Evolutionary conservation across 345 rosid species (phyloP).

Genomic region (Brassica incana): DNA sequence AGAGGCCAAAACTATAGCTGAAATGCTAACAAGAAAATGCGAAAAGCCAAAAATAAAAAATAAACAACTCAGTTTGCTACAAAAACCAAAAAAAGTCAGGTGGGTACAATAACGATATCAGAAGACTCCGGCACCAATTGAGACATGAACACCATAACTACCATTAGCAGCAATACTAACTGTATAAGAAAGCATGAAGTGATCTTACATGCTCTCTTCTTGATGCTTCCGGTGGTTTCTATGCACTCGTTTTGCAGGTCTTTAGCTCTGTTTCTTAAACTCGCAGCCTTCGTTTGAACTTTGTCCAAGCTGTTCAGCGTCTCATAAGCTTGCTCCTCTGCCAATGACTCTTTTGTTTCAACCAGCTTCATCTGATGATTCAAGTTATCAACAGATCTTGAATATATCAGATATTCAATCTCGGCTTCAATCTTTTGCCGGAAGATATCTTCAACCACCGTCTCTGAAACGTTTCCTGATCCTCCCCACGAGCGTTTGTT

Average conservation of each 20-base stretch:
- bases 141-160: conserved; percentile 45
- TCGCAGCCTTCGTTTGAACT: conserved; percentile 51
- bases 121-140: conserved; percentile 43
- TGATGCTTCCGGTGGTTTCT: conserved; percentile 47
- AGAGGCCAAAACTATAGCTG: conserved; percentile 19
- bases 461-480: conserved; percentile 42
- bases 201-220: conserved; percentile 50
- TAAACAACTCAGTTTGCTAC: conserved; percentile 6
- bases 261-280: conserved; percentile 48
- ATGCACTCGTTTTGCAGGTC: conserved; percentile 46
- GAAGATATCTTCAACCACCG: conserved; percentile 57
- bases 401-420: conserved; percentile 62
- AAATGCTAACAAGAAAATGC: not conserved
- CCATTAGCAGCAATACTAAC: conserved; percentile 51
- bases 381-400: conserved; percentile 47
- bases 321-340: conserved; percentile 43
- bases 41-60: not conserved
- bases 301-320: conserved; percentile 45
- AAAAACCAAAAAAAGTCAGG: conserved; percentile 37
- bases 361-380: conserved; percentile 38
- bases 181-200: conserved; percentile 53
- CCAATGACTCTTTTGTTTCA: conserved; percentile 46
- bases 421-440: conserved; percentile 79
- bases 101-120: conserved; percentile 59
- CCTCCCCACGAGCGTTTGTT: conserved; percentile 13